Evolutionary conservation across 306 rosid genomes (phyloP).

Genomic region (Corylus heterophylla): DNA sequence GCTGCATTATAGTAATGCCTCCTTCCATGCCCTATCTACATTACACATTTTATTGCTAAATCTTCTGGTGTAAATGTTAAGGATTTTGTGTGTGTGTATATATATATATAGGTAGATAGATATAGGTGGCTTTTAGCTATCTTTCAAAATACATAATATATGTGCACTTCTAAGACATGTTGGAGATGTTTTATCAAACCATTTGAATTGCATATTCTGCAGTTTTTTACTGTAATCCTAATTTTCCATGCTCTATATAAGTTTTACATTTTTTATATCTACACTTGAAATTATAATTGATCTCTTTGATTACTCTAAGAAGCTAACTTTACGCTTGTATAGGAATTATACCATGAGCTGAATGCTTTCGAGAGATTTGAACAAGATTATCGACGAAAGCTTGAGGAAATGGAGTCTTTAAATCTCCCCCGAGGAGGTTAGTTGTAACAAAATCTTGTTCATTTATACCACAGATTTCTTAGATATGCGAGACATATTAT

Average conservation of each 20-base stretch:
- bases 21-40: neutral
- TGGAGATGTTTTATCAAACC: conserved; percentile 5
- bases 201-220: neutral
- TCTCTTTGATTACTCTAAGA: conserved; percentile 18
- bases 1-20: conserved; percentile 15
- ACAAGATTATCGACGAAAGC: conserved; percentile 77
- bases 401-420: conserved; percentile 71
- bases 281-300: conserved; percentile 1
- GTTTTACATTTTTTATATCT: conserved; percentile 9
- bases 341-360: conserved; percentile 88
- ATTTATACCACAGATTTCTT: neutral
- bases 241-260: conserved; percentile 8
- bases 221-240: conserved; percentile 2
- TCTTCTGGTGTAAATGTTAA: neutral
- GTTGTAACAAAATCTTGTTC: conserved; percentile 10
- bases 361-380: conserved; percentile 73
- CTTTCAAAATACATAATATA: neutral
- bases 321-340: conserved; percentile 25
- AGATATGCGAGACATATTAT: neutral
- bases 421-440: conserved; percentile 78
- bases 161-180: conserved; percentile 4
- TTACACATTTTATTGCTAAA: neutral
- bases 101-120: neutral
- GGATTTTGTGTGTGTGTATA: neutral
- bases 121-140: neutral